Base-by-base conservation (phyloP, 352 stramenopile species). In the Aphanomyces euteiches region DNA sequence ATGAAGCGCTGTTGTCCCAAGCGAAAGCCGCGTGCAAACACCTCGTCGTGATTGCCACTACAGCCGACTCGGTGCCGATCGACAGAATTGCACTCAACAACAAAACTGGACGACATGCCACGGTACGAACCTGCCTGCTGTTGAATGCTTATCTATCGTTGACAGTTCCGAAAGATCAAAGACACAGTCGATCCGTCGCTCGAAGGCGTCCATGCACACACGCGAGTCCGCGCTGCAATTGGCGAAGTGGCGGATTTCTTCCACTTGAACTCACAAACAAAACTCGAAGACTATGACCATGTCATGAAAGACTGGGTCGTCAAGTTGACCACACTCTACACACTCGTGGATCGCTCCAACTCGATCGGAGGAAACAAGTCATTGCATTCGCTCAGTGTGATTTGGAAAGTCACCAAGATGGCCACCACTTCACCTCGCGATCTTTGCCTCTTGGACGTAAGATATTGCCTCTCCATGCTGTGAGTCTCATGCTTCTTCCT, bases 221-320 rank as follows among this genome's bases (percentile, higher is more conserved):
- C 82, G 37, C 82, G 79, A 34, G 89, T 94, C 50, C 82, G 83
- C 70, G 86, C 86, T n/a, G 83, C 78, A 34, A 80, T 94, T 45
- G 86, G 92, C 66, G 83, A 92, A 39, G 80, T 94, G n/a, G 84
- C 86, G 39, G 82, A 90, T 48, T 94, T 94, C 75, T 94, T 94
- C 73, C 76, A 79, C 56, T 77, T 92, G n/a, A 84, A 94, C 67
- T 89, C 84, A 56, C 71, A 79, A 38, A 82, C 81, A 19, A 94
- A 94, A 71, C 17, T 41, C 4, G 38, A 41, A 17, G 47, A 37
- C 17, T 67, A 67, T 37, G 60, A 37, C 19, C 28, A 56, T 13
- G 47, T 41, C 3, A 41, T 67, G 41, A 41, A 17, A 8, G 38
- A 67, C 8, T 56, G 28, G 28, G 60, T 67, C n/a, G 17, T 67